Evolutionary conservation across 1,139 yeast species (phyloP).

Genomic region (Kodamaea sp.): DNA sequence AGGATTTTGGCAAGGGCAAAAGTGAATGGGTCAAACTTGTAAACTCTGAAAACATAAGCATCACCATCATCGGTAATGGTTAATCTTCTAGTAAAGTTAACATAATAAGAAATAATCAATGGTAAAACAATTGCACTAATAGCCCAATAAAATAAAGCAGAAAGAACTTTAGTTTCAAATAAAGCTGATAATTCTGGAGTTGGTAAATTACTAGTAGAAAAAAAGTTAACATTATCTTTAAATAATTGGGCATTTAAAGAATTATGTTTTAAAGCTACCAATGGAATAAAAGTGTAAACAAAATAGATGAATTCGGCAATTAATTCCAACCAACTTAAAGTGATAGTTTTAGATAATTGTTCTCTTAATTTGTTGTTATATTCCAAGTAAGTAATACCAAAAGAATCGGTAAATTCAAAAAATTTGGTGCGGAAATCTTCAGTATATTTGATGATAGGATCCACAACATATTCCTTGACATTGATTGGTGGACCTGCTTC

Average conservation of each 20-base stretch:
- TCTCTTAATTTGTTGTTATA: slow-evolving; percentile 48
- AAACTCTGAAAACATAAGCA: slow-evolving; percentile 37
- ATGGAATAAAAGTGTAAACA: slow-evolving; percentile 33
- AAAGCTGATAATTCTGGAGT: slow-evolving; percentile 39
- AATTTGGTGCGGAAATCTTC: slow-evolving; percentile 29
- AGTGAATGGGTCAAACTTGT: slow-evolving; percentile 53
- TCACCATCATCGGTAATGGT: slow-evolving; percentile 22
- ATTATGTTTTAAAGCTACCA: slow-evolving; percentile 39
- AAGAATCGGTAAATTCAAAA: slow-evolving; percentile 34
- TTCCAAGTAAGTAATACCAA: slow-evolving; percentile 41
- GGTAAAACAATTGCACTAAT: slow-evolving; percentile 43
- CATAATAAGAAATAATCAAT: slow-evolving; percentile 43
- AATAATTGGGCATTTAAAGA: slow-evolving; percentile 37
- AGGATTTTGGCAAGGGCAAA: slow-evolving; percentile 52
- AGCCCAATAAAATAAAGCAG: slow-evolving; percentile 42
- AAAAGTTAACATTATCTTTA: slow-evolving; percentile 32
- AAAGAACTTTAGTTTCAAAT: slow-evolving; percentile 24
- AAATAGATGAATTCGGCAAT: slow-evolving; percentile 36
- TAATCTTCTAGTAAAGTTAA: slow-evolving; percentile 51
- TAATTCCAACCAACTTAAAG: slow-evolving; percentile 43
- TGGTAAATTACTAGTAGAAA: slow-evolving; percentile 22
- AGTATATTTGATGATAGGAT: slow-evolving; percentile 34
- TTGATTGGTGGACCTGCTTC: slow-evolving; percentile 42
- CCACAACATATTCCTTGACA: slow-evolving; percentile 36
- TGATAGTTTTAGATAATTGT: slow-evolving; percentile 44